Base-by-base conservation (phyloP, 2,329 filamentous ascomycete species). In the Diplocarpon mali region DNA sequence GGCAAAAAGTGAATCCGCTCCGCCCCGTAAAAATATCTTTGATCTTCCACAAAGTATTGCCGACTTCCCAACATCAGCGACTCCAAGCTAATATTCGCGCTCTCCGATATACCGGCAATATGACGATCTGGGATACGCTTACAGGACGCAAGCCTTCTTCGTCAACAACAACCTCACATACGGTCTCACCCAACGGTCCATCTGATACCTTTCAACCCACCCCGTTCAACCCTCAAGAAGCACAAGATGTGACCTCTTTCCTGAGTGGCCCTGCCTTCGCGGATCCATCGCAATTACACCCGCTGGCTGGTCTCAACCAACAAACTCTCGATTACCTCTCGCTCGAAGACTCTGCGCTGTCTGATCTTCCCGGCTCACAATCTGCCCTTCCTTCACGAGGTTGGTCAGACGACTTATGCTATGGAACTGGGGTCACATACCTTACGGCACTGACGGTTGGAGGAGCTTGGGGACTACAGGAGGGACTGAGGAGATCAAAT, bases 381-480 rank as follows among this genome's bases (percentile, higher is more conserved):
- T 93, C 90, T 35, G 83, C 89, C 44, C 76, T 98, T 44, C 92
- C 93, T 35, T 95, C 89, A 45, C 83, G 92, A 64, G 92, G 92
- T 63, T 98, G 94, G 80, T 94, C 89, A 49, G 92, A 98, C 63
- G 92, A 98, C 65, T 78, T 98, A 48, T 96, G 92, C 69, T 98
- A 98, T 65, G 92, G 93, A 61, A 93, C 92, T 16, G 92, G 92
- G 58, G 81, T 90, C 51, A 95, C 88, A 62, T 98, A 98, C 64
- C 72, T 98, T 49, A 71, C 85, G n/a, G 92, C 85, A 6, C 71
- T 98, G 58, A 76, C 83, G 34, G 63, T 93, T 54, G 92, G 92
- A 65, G 92, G 92, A 55, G 81, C 78, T 46, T 96, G 90, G 90
- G 92, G 92, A 50, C 66, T 98, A 56, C 82, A 85, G 53, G 92